Percentiles rank a stretch among this genome's conserved stretches.
phyloP scores from a whole-genome alignment of 257 asterid species.

The Primulina tabacum region DNA sequence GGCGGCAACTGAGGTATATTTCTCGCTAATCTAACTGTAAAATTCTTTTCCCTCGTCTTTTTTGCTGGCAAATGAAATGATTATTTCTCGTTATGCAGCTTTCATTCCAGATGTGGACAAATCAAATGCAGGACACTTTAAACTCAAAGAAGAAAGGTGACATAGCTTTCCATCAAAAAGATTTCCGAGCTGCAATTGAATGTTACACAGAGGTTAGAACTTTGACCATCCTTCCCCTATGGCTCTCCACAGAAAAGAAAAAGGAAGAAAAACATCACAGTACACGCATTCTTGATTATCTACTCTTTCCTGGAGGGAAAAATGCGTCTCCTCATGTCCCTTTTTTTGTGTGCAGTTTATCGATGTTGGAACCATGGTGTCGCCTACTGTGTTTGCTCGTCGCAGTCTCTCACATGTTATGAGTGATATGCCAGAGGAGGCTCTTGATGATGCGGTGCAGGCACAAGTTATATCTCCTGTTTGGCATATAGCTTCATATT shows the following conservation, averaged over 20 bases:
- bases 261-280: background rate
- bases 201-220: conserved; percentile 55
- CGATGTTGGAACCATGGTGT: conserved; percentile 70
- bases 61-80: conserved; percentile 16
- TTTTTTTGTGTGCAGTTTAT: conserved; percentile 48
- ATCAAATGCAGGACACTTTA: conserved; percentile 72
- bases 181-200: conserved; percentile 51
- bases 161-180: conserved; percentile 60
- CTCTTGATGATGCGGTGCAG: conserved; percentile 66
- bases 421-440: conserved; percentile 59
- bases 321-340: background rate
- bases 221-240: background rate
- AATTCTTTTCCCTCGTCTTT: background rate
- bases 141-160: conserved; percentile 70
- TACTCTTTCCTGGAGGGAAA: conserved; percentile 2
- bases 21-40: conserved; percentile 13
- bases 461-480: conserved; percentile 70
- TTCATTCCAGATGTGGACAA: conserved; percentile 76
- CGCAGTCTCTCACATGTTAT: conserved; percentile 62
- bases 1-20: conserved; percentile 64
- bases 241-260: background rate
- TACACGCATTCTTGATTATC: background rate
- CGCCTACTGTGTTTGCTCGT: conserved; percentile 66
- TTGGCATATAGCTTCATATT: conserved; percentile 69
- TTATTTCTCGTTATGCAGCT: conserved; percentile 34